Conservation (phyloP, 106 monocot species). For the Allium sativum region DNA sequence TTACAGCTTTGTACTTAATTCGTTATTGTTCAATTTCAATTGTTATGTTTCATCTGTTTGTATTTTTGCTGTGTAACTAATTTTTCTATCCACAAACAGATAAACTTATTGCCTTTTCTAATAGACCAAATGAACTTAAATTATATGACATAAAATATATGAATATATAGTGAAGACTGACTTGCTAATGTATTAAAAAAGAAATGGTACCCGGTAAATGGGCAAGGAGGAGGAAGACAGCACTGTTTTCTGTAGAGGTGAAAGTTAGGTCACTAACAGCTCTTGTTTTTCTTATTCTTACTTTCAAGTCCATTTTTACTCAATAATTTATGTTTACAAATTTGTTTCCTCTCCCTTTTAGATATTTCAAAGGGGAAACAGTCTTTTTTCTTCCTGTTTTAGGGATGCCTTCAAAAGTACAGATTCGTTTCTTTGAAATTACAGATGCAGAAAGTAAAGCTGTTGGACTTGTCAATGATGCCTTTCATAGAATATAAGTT, state of each 20-base stretch:
- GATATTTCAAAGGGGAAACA: neutral
- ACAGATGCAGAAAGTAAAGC: too few species aligned
- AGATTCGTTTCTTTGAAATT: constrained; percentile 17
- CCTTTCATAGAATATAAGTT: too few species aligned
- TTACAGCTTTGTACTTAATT: too few species aligned
- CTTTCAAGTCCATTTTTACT: constrained; percentile 31
- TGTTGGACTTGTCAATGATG: too few species aligned
- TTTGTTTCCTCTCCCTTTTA: neutral
- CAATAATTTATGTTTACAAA: neutral
- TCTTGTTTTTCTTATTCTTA: constrained; percentile 21
- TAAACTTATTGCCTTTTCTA: too few species aligned
- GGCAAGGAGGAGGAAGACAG: constrained; percentile 25
- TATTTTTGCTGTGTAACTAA: too few species aligned
- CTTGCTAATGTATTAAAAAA: neutral
- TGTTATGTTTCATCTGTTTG: too few species aligned
- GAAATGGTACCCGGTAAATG: constrained; percentile 41
- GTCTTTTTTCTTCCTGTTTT: too few species aligned
- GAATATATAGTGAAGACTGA: neutral
- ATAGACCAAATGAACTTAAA: too few species aligned
- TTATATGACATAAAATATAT: too few species aligned
- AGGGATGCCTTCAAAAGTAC: constrained; percentile 12
- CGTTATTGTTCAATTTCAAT: too few species aligned
- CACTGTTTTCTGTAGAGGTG: constrained; percentile 30
- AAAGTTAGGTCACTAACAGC: constrained; percentile 22
- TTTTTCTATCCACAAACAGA: too few species aligned